A percentile compares a stretch with the other conserved stretches of the same genome.
phyloP scores from a whole-genome alignment of 108 stramenopile genomes.

The Cyclotella atomus region DNA sequence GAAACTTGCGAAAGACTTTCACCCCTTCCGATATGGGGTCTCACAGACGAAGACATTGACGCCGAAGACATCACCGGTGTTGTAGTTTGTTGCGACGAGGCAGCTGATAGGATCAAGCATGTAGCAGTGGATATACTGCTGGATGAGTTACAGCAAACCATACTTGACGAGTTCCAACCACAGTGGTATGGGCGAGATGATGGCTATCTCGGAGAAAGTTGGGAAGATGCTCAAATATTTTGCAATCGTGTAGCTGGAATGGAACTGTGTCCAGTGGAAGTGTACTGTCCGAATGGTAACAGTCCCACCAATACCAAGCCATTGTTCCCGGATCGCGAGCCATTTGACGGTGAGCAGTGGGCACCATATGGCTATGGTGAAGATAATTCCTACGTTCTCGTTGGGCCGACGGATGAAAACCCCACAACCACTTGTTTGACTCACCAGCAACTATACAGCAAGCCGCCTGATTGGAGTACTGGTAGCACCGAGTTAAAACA shows the following conservation, averaged over 20 bases:
- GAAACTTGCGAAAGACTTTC: slow-evolving; percentile 10
- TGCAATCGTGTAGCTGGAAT: slow-evolving; percentile 27
- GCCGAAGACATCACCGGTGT: slow-evolving; percentile 31
- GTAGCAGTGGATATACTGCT: not conserved
- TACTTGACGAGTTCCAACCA: slow-evolving; percentile 13
- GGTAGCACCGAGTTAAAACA: slow-evolving; percentile 2
- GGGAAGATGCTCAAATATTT: slow-evolving; percentile 13
- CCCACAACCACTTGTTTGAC: slow-evolving; percentile 4
- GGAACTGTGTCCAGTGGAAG: slow-evolving; percentile 37
- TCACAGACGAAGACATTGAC: slow-evolving; percentile 23
- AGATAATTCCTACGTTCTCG: not conserved
- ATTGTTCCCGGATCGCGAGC: not conserved
- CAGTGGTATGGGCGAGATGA: slow-evolving; percentile 20
- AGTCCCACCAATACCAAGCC: slow-evolving; percentile 2
- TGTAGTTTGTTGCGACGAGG: slow-evolving; percentile 22
- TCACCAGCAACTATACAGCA: not conserved
- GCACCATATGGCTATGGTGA: slow-evolving; percentile 9
- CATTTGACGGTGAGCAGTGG: slow-evolving; percentile 28
- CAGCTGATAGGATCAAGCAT: not conserved
- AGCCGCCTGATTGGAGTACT: not conserved
- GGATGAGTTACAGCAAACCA: slow-evolving; percentile 1
- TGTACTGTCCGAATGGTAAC: slow-evolving; percentile 27
- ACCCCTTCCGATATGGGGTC: slow-evolving; percentile 22
- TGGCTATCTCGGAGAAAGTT: slow-evolving; percentile 13
- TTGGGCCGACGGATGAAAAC: not conserved